Percentiles rank a stretch among this genome's conserved stretches.
phyloP scores from a whole-genome alignment of 768 basidiomycete genomes.

The Cyclocybe aegerita region DNA sequence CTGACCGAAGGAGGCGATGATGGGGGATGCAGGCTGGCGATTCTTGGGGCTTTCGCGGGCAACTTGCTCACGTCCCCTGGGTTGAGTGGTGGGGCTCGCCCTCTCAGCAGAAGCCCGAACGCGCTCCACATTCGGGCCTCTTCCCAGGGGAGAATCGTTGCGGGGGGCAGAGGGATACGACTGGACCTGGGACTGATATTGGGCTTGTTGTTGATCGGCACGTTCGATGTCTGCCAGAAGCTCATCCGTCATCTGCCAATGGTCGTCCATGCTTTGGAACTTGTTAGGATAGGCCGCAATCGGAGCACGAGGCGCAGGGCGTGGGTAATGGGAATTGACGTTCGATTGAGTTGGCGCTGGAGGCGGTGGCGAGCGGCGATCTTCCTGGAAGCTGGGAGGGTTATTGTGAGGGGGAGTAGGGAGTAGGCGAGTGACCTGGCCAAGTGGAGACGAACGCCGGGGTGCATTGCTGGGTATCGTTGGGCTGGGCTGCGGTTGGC shows the following conservation, averaged over 20 bases:
- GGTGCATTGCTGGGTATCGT: constrained; percentile 33
- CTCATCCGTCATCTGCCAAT: constrained; percentile 69
- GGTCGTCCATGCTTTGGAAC: constrained; percentile 53
- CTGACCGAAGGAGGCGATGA: constrained; percentile 30
- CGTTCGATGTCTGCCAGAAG: constrained; percentile 72
- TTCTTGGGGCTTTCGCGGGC: constrained; percentile 48
- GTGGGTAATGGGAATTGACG: constrained; percentile 53
- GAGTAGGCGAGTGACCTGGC: constrained; percentile 37
- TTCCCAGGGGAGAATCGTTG: constrained; percentile 39
- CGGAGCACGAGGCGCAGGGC: constrained; percentile 58
- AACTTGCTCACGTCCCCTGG: constrained; percentile 38
- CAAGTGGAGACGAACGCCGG: constrained; percentile 15
- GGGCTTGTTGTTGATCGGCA: constrained; percentile 62
- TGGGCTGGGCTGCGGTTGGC: constrained; percentile 45
- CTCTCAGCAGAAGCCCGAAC: constrained; percentile 49
- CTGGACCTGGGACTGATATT: constrained; percentile 39
- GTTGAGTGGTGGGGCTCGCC: constrained; percentile 51
- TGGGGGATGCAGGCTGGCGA: constrained; percentile 44
- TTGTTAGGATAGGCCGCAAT: constrained; percentile 57
- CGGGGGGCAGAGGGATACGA: constrained; percentile 27
- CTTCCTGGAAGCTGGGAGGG: constrained; percentile 30
- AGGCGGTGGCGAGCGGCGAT: constrained; percentile 33
- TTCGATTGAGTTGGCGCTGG: constrained; percentile 27
- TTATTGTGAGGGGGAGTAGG: constrained; percentile 47
- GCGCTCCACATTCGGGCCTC: constrained; percentile 55